Evolutionary conservation across 805 yeast species (phyloP).

Genomic region (Hagleromyces aurorensis): DNA sequence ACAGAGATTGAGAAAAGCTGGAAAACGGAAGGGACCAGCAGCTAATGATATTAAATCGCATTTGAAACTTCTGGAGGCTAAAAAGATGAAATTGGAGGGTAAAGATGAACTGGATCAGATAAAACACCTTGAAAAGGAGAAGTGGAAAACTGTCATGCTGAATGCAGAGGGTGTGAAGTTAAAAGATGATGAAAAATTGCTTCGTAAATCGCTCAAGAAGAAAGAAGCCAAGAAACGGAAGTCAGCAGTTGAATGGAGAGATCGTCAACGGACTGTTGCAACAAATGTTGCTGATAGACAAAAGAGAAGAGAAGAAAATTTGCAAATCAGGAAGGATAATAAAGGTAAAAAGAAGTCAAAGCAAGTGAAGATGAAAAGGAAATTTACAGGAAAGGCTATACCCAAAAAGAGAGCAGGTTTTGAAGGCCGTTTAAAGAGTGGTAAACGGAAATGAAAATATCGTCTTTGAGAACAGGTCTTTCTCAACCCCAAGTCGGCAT

Average conservation of each 20-base stretch:
- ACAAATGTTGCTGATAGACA: constrained; percentile 66
- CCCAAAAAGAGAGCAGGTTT: constrained; percentile 73
- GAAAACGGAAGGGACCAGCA: constrained; percentile 70
- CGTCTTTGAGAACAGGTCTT: too few relatives aligned
- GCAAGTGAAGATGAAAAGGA: constrained; percentile 57
- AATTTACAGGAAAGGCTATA: constrained; percentile 48
- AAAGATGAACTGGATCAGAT: constrained; percentile 56
- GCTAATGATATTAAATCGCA: constrained; percentile 81
- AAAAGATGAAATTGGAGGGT: constrained; percentile 52
- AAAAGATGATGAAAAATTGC: constrained; percentile 81
- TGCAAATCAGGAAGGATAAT: constrained; percentile 75
- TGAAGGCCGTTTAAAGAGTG: constrained; percentile 54
- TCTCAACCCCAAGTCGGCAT: too few relatives aligned
- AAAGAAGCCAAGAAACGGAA: constrained; percentile 77
- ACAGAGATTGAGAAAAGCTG: constrained; percentile 43
- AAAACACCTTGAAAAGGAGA: constrained; percentile 57
- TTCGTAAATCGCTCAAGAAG: constrained; percentile 77
- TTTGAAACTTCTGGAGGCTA: constrained; percentile 63
- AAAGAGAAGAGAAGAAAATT: constrained; percentile 87
- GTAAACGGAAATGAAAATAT: constrained; percentile 24
- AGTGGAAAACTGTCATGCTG: constrained; percentile 78
- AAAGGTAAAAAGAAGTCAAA: constrained; percentile 75
- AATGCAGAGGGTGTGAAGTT: constrained; percentile 86
- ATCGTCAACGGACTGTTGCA: constrained; percentile 72
- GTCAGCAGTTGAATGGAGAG: constrained; percentile 88